These are phyloP conservation scores for Ustilago sp. DNA, from an alignment of 1,284 basidiomycete species.

Conservation along the genomic window DNA sequence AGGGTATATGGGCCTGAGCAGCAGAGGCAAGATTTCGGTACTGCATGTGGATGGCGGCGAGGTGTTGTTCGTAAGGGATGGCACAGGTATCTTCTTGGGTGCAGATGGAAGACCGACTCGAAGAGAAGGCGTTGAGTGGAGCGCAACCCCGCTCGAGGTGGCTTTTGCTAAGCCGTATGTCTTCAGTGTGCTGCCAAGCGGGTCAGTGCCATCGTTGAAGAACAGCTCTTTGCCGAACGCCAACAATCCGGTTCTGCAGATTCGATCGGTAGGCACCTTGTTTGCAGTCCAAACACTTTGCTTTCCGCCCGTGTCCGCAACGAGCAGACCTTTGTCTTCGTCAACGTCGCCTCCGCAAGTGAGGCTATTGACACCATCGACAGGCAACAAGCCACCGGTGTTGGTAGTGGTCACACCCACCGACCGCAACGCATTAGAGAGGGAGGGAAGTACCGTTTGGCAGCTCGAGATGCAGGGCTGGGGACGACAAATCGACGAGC, in stretches of 20 bases:
- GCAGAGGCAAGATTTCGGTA: conserved; percentile 77
- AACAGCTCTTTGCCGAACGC: conserved; percentile 41
- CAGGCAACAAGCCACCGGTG: conserved; percentile 43
- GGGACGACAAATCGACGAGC: conserved; percentile 85
- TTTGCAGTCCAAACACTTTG: conserved; percentile 58
- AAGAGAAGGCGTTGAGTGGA: conserved; percentile 78
- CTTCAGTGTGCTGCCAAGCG: conserved; percentile 72
- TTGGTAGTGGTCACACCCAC: conserved; percentile 49
- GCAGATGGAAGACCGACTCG: conserved; percentile 78
- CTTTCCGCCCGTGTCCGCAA: conserved; percentile 41
- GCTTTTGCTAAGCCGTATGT: conserved; percentile 87
- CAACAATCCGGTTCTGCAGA: conserved; percentile 49
- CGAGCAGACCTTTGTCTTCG: conserved; percentile 5
- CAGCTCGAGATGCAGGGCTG: conserved; percentile 79
- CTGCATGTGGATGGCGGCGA: conserved; percentile 74
- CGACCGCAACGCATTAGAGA: conserved; percentile 47
- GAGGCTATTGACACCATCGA: conserved; percentile 48
- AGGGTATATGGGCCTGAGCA: conserved; percentile 86
- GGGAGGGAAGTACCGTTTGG: conserved; percentile 76
- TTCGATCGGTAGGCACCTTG: conserved; percentile 55
- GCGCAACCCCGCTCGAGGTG: conserved; percentile 82
- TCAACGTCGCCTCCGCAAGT: conserved; percentile 39
- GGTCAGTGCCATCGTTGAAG: conserved; percentile 47
- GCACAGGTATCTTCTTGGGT: conserved; percentile 76
- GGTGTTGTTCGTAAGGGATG: conserved; percentile 47